A percentile compares a stretch with the other conserved stretches of the same genome.
These are phyloP conservation scores for Omphalotus guepiniiformis DNA, from an alignment of 768 basidiomycete species.

Conservation along the genomic window DNA sequence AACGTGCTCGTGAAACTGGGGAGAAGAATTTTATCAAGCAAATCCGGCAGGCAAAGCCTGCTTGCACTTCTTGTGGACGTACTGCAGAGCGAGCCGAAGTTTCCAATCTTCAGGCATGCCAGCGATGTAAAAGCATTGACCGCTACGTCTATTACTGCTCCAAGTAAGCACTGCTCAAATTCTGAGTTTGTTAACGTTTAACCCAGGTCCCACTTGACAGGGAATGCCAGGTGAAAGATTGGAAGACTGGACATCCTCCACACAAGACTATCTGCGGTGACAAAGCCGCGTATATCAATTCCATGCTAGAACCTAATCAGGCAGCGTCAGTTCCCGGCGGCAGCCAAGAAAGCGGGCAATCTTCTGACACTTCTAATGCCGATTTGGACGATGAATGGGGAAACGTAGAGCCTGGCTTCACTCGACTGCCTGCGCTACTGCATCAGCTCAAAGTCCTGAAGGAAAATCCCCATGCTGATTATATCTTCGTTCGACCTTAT, in stretches of 20 bases:
- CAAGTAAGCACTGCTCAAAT: conserved; percentile 10
- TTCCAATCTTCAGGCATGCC: conserved; percentile 6
- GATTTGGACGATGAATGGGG: conserved; percentile 4
- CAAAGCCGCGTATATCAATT: conserved; percentile 9
- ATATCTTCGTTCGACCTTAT: conserved; percentile 11
- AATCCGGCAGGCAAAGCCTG: conserved; percentile 5
- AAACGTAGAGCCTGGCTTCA: conserved; percentile 13
- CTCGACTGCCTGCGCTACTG: conserved; percentile 15
- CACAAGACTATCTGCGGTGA: conserved; percentile 18
- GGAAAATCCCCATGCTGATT: conserved; percentile 14
- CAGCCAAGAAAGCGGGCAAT: background rate
- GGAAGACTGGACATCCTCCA: conserved; percentile 14
- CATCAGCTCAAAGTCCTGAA: conserved; percentile 15
- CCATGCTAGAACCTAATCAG: conserved; percentile 4
- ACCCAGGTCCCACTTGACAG: too few relatives aligned
- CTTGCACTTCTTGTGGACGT: conserved; percentile 11
- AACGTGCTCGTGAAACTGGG: background rate
- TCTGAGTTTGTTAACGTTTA: too few relatives aligned
- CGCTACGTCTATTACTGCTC: conserved; percentile 12
- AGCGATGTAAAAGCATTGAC: conserved; percentile 8
- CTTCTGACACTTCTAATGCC: too few relatives aligned
- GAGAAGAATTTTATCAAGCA: background rate
- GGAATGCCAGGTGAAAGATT: conserved; percentile 14
- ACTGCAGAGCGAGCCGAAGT: conserved; percentile 13
- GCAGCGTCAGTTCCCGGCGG: background rate